These are phyloP conservation scores for Aspergillus pseudotamarii DNA, from an alignment of 2,329 filamentous ascomycete genomes.

Conservation along the genomic window DNA sequence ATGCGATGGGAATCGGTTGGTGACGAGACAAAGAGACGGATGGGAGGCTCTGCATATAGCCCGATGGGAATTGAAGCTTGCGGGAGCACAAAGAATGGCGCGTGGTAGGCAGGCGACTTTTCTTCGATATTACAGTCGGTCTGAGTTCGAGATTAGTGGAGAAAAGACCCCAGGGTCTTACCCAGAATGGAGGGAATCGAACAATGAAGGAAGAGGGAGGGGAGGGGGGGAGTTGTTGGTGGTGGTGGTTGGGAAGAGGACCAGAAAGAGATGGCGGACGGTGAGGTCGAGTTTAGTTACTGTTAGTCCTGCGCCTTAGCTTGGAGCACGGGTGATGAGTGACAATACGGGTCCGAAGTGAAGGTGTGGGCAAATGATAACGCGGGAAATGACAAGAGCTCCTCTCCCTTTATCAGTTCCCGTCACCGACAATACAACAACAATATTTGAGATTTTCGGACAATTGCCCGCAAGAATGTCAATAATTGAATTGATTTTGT, in stretches of 20 bases:
- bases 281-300: conserved; percentile 5
- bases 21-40: conserved; percentile 17
- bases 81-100: conserved; percentile 30
- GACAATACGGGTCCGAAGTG: background rate
- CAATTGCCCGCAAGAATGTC: background rate
- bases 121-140: conserved; percentile 2
- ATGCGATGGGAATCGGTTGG: conserved; percentile 15
- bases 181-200: background rate
- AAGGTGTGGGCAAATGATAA: conserved; percentile 20
- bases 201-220: background rate
- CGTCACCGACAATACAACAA: background rate
- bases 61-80: conserved; percentile 13
- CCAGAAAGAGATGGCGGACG: conserved; percentile 8
- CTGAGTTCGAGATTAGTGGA: conserved; percentile 1
- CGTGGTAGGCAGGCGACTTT: conserved; percentile 26
- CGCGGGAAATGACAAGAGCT: conserved; percentile 11
- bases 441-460: background rate
- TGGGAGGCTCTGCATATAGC: conserved; percentile 24
- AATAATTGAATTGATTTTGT: background rate
- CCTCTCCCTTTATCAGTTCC: background rate
- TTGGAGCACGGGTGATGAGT: conserved; percentile 1
- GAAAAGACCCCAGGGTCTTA: background rate
- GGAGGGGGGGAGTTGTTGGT: conserved; percentile 5
- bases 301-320: conserved; percentile 1
- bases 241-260: conserved; percentile 7